Percentiles rank a stretch among this genome's conserved stretches.
phyloP scores from a whole-genome alignment of 2,329 filamentous ascomycete species.

The Escovopsis sp. region DNA sequence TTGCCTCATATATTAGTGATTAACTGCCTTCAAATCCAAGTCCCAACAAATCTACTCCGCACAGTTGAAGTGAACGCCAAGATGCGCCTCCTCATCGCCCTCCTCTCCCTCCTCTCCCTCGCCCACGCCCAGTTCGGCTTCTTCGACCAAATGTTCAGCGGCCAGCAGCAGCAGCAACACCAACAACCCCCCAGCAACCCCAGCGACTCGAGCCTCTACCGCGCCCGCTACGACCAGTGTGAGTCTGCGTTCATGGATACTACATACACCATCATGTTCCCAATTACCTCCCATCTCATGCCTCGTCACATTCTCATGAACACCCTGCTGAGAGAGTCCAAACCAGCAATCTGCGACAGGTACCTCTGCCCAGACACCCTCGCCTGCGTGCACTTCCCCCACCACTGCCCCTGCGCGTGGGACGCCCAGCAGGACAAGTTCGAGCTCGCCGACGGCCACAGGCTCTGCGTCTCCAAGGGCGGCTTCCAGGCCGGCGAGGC shows the following conservation, averaged over 20 bases:
- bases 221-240: slow-evolving; percentile 54
- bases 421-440: slow-evolving; percentile 64
- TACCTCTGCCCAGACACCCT: slow-evolving; percentile 92
- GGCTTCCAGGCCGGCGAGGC: slow-evolving; percentile 61
- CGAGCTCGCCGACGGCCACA: slow-evolving; percentile 55
- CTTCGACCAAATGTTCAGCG: slow-evolving; percentile 94
- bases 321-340: slow-evolving; percentile 1
- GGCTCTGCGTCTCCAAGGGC: slow-evolving; percentile 60
- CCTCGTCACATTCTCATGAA: too few species aligned
- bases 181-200: slow-evolving; percentile 63
- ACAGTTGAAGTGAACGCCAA: slow-evolving; percentile 2
- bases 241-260: slow-evolving; percentile 11
- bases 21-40: too few species aligned
- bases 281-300: too few species aligned
- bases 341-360: slow-evolving; percentile 66
- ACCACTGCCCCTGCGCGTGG: slow-evolving; percentile 90
- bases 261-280: too few species aligned
- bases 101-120: slow-evolving; percentile 46
- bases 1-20: not conserved
- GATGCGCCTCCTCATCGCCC: slow-evolving; percentile 23
- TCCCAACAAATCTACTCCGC: too few species aligned
- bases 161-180: slow-evolving; percentile 36
- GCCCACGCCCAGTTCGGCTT: slow-evolving; percentile 75
- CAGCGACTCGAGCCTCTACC: slow-evolving; percentile 73
- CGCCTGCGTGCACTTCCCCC: slow-evolving; percentile 88